Evolutionary conservation across 2,329 filamentous ascomycete species (phyloP), one percentile per base, ranked within the genome.

Genomic region (Colletotrichum zoysiae): DNA sequence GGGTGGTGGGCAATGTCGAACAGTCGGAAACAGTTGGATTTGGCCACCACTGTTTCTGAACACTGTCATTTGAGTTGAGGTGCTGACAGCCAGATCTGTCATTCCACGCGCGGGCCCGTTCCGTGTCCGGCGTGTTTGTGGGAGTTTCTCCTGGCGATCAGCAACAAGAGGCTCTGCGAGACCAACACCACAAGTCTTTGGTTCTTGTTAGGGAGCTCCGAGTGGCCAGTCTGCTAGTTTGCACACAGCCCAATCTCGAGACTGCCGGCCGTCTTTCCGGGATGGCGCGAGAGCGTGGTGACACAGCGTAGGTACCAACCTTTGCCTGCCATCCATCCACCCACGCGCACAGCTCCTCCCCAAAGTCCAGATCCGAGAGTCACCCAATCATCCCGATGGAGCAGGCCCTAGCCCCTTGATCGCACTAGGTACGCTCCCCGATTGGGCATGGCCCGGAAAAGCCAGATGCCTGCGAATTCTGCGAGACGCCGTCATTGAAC

Each of bases 401-500:
- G n/a, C 35, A 30, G 60, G 48, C 16, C 46, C 23, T 38, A 35
- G 38, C 38, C 46, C 61, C 55, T 33, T 44, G 12, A 30, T 44
- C 38, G 55, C 59, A 56, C 70, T 57, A n/a, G n/a, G n/a, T n/a
- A 70, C 51, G 33, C 18, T 18, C 23, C 60, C 70, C 65, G 48
- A 72, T 69, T 56, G 23, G 66, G 66, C 60, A 64, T 69, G 66
- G 66, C n/a, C 42, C 16, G 23, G 44, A 53, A 71, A 64, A 59
- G 40, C 58, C 44, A 64, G 40, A 65, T 60, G 33, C 56, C 46
- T 44, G 44, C 60, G 40, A 50, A 40, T 50, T 40, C 53, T 72
- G 70, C 46, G 56, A 65, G 66, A 57, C 46, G 60, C 70, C 66
- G 60, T 72, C 66, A 72, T 72, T 48, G 70, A 60, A 55, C 38